phyloP scores from a whole-genome alignment of 2,329 filamentous ascomycete species.

The Fusarium nanum region DNA sequence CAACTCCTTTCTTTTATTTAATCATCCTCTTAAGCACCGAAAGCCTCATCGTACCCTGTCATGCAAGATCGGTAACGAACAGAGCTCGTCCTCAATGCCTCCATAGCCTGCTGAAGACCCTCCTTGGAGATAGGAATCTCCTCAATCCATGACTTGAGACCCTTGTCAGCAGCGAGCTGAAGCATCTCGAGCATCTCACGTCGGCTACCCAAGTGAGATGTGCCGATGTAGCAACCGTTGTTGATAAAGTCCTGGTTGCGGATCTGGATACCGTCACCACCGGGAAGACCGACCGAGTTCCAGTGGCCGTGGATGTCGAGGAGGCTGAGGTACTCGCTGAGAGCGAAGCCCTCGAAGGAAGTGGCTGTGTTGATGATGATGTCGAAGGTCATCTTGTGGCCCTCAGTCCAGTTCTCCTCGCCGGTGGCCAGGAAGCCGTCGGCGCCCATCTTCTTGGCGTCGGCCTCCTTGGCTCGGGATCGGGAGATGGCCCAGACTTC shows the following conservation, averaged over 20 bases:
- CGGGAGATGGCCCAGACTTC: constrained; percentile 72
- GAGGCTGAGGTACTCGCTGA: constrained; percentile 78
- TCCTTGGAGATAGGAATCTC: constrained; percentile 78
- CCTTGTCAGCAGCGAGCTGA: constrained; percentile 75
- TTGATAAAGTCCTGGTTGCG: constrained; percentile 78
- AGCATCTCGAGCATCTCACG: constrained; percentile 79
- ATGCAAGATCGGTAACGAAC: constrained; percentile 82
- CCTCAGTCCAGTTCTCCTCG: constrained; percentile 68
- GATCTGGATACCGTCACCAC: constrained; percentile 77
- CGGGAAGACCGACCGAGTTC: constrained; percentile 83
- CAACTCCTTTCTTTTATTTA: constrained; percentile 12
- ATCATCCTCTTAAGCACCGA: constrained; percentile 60
- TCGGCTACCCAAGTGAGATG: constrained; percentile 76
- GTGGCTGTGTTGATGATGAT: constrained; percentile 82
- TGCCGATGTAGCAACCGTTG: constrained; percentile 80
- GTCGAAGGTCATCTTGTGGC: constrained; percentile 74
- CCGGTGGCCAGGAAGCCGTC: constrained; percentile 69
- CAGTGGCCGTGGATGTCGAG: constrained; percentile 85
- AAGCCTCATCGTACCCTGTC: constrained; percentile 75
- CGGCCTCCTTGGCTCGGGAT: constrained; percentile 68
- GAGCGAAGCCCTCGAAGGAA: constrained; percentile 74
- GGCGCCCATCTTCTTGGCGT: constrained; percentile 69
- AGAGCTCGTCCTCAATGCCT: constrained; percentile 75
- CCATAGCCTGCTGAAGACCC: constrained; percentile 76
- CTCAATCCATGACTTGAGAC: constrained; percentile 77